These are phyloP conservation scores for Haberlea rhodopensis DNA, from an alignment of 257 asterid genomes.

Conservation along the genomic window DNA sequence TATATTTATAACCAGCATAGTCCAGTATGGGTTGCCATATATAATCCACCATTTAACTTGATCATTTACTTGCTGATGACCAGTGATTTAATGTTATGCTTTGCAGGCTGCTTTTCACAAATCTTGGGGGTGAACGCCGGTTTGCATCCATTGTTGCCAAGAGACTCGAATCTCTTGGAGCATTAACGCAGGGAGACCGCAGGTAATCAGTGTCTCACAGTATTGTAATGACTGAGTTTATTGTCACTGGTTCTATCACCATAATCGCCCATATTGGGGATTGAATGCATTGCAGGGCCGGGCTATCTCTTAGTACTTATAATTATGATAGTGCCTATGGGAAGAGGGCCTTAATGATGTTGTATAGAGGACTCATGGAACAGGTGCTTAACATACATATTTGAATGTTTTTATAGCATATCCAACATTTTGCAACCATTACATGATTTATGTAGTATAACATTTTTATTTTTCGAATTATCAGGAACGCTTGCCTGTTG, in stretches of 20 bases:
- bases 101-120: conserved; percentile 80
- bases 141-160: conserved; percentile 98
- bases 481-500: conserved; percentile 72
- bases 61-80: conserved; percentile 2
- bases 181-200: conserved; percentile 98
- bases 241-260: conserved; percentile 13
- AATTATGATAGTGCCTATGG: conserved; percentile 92
- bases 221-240: conserved; percentile 11
- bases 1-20: not conserved
- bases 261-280: conserved; percentile 19
- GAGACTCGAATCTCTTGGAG: conserved; percentile 97
- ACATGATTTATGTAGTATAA: conserved; percentile 5
- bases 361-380: conserved; percentile 84
- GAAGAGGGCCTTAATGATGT: conserved; percentile 71
- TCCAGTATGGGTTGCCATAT: not conserved
- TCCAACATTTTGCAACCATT: not conserved
- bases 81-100: conserved; percentile 16
- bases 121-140: conserved; percentile 98
- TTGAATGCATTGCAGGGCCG: conserved; percentile 71
- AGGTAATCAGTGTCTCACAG: conserved; percentile 45
- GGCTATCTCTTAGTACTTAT: conserved; percentile 92
- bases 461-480: conserved; percentile 20
- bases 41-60: not conserved
- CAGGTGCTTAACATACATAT: conserved; percentile 47
- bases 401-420: conserved; percentile 17